phyloP scores from a whole-genome alignment of 2,329 filamentous ascomycete genomes.

The Penicillium sp. region DNA sequence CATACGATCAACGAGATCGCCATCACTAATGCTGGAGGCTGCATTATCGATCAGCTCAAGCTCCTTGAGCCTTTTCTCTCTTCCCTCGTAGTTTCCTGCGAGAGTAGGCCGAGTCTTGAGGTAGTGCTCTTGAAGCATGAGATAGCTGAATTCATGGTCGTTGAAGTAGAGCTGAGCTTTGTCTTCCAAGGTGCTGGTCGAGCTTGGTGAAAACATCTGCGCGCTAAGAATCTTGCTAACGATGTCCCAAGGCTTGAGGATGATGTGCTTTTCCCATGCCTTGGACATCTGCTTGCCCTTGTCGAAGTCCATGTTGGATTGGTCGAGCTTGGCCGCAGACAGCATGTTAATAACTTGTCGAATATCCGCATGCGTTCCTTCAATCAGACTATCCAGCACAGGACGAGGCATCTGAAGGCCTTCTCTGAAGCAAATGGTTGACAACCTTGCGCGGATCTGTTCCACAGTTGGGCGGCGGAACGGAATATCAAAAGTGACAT shows the following conservation, averaged over 20 bases:
- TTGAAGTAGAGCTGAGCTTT: slow-evolving; percentile 99
- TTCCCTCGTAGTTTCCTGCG: slow-evolving; percentile 63
- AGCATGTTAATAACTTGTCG: slow-evolving; percentile 99
- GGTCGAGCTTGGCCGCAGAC: slow-evolving; percentile 87
- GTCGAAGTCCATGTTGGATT: slow-evolving; percentile 77
- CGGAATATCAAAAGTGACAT: slow-evolving; percentile 78
- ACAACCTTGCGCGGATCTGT: slow-evolving; percentile 87
- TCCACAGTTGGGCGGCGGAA: slow-evolving; percentile 91
- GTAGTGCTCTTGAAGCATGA: slow-evolving; percentile 99
- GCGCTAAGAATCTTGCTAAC: slow-evolving; percentile 88
- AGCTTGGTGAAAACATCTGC: slow-evolving; percentile 80
- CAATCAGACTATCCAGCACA: slow-evolving; percentile 91
- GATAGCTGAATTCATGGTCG: slow-evolving; percentile 93
- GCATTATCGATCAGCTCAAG: slow-evolving; percentile 86
- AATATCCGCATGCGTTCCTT: slow-evolving; percentile 94
- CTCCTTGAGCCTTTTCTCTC: slow-evolving; percentile 75
- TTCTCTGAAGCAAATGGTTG: slow-evolving; percentile 93
- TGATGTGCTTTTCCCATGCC: slow-evolving; percentile 96
- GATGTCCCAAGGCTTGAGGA: slow-evolving; percentile 98
- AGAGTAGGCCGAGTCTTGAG: slow-evolving; percentile 77
- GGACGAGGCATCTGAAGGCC: slow-evolving; percentile 79
- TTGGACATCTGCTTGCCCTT: slow-evolving; percentile 93
- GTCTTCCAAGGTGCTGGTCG: slow-evolving; percentile 88
- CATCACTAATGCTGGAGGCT: slow-evolving; percentile 95
- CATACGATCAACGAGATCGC: slow-evolving; percentile 94